These are phyloP conservation scores for Sarocladium kiliense DNA, from an alignment of 2,329 filamentous ascomycete species.

Conservation along the genomic window DNA sequence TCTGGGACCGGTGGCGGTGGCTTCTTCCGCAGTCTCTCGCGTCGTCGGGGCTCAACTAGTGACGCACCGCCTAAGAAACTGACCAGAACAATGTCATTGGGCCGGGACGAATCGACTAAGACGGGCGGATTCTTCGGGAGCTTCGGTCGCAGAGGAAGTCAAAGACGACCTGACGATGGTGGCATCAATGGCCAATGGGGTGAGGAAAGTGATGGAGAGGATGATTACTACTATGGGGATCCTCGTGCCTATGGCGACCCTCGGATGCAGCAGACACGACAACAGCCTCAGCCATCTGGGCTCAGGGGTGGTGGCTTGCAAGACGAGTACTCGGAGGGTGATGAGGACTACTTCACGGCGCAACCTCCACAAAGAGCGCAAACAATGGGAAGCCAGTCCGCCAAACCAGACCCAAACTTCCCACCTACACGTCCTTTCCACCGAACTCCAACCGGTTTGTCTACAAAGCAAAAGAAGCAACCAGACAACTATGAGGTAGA, in stretches of 20 bases:
- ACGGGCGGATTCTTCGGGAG: constrained; percentile 33
- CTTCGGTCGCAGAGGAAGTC: constrained; percentile 35
- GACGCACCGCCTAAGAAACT: constrained; percentile 32
- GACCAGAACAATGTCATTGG: constrained; percentile 57
- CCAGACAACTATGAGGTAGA: constrained; percentile 58
- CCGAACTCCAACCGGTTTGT: constrained; percentile 65
- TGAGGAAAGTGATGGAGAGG: constrained; percentile 33
- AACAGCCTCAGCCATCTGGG: constrained; percentile 21
- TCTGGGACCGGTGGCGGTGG: constrained; percentile 38
- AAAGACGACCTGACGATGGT: constrained; percentile 38
- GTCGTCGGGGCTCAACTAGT: constrained; percentile 14
- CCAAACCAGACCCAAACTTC: background rate
- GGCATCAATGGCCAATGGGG: constrained; percentile 53
- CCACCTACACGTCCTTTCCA: constrained; percentile 44
- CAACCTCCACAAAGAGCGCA: constrained; percentile 27
- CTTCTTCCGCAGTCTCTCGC: constrained; percentile 31
- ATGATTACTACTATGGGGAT: constrained; percentile 19
- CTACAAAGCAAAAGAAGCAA: constrained; percentile 54
- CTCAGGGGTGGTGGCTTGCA: constrained; percentile 36
- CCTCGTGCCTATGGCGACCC: constrained; percentile 8
- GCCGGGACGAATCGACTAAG: constrained; percentile 24
- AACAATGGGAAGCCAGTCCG: constrained; percentile 18
- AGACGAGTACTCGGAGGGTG: constrained; percentile 48
- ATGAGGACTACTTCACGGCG: constrained; percentile 53
- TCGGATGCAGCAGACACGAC: background rate